These are phyloP conservation scores for Ajuga chamaepitys DNA, from an alignment of 257 asterid genomes.

Conservation along the genomic window DNA sequence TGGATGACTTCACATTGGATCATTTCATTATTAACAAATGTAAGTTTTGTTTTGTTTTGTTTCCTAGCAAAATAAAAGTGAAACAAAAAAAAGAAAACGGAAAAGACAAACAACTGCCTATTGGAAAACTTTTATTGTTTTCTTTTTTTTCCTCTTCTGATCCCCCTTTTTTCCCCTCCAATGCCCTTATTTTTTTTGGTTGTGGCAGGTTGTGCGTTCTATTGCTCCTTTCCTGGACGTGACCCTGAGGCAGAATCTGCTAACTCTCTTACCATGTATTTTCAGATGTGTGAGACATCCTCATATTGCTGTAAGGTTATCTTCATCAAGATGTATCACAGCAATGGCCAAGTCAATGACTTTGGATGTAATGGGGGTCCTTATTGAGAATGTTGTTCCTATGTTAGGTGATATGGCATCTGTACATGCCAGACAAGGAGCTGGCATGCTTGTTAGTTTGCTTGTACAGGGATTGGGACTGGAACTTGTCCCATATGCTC, in stretches of 20 bases:
- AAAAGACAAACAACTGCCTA: neutral
- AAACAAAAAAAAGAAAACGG: too few species aligned
- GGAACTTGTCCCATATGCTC: constrained; percentile 94
- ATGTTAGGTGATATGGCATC: constrained; percentile 88
- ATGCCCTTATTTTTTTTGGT: constrained; percentile 1
- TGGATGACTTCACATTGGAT: too few species aligned
- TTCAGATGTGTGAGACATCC: constrained; percentile 89
- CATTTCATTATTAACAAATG: too few species aligned
- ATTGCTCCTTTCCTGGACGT: constrained; percentile 70
- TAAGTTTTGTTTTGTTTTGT: too few species aligned
- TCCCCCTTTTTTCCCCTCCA: neutral
- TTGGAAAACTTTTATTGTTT: neutral
- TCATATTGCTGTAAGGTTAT: constrained; percentile 83
- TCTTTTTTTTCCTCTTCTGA: neutral
- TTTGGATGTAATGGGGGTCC: constrained; percentile 74
- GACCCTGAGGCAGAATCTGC: constrained; percentile 61
- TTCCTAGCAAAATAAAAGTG: too few species aligned
- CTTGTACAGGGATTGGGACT: constrained; percentile 96
- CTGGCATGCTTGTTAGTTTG: constrained; percentile 98
- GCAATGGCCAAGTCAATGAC: constrained; percentile 95
- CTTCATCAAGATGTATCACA: constrained; percentile 90
- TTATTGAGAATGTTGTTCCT: constrained; percentile 83
- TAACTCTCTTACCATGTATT: constrained; percentile 83
- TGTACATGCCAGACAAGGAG: constrained; percentile 96
- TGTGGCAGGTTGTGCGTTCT: constrained; percentile 81